phyloP scores from a whole-genome alignment of 2,329 filamentous ascomycete species.

The Eutypa lata region DNA sequence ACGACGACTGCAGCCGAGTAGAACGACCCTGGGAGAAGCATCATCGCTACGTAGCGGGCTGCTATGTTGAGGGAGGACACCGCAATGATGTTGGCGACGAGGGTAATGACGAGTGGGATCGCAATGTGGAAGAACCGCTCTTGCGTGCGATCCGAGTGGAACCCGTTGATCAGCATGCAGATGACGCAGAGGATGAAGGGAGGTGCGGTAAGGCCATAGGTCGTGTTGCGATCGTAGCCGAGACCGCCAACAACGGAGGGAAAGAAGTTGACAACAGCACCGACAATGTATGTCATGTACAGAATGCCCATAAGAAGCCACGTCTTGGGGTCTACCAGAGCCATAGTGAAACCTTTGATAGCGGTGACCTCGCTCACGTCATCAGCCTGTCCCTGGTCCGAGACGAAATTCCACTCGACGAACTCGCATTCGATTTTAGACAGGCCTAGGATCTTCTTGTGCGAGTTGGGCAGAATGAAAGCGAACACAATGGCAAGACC shows the following conservation, averaged over 20 bases:
- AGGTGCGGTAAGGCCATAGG: constrained; percentile 19
- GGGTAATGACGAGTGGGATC: constrained; percentile 21
- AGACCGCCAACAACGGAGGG: constrained; percentile 39
- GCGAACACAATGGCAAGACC: constrained; percentile 13
- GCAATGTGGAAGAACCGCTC: constrained; percentile 26
- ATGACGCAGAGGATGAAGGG: constrained; percentile 29
- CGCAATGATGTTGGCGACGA: constrained; percentile 28
- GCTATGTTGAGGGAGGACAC: constrained; percentile 24
- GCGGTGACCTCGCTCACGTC: constrained; percentile 24
- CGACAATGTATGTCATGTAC: constrained; percentile 27
- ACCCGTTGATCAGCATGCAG: constrained; percentile 29
- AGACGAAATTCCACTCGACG: constrained; percentile 18
- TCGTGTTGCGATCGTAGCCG: constrained; percentile 35
- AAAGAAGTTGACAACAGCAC: constrained; percentile 27
- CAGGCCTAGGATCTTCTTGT: constrained; percentile 16
- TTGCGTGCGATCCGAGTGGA: constrained; percentile 25
- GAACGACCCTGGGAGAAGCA: constrained; percentile 25
- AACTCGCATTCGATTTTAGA: constrained; percentile 17
- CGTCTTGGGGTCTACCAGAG: constrained; percentile 31
- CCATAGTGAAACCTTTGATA: constrained; percentile 26
- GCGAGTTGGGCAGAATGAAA: constrained; percentile 16
- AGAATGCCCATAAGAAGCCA: constrained; percentile 34
- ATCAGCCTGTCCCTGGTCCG: constrained; percentile 18
- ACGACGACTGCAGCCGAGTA: constrained; percentile 24
- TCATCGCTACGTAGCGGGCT: constrained; percentile 29